These are phyloP conservation scores for Luffa acutangula DNA, from an alignment of 306 rosid genomes.

Conservation along the genomic window DNA sequence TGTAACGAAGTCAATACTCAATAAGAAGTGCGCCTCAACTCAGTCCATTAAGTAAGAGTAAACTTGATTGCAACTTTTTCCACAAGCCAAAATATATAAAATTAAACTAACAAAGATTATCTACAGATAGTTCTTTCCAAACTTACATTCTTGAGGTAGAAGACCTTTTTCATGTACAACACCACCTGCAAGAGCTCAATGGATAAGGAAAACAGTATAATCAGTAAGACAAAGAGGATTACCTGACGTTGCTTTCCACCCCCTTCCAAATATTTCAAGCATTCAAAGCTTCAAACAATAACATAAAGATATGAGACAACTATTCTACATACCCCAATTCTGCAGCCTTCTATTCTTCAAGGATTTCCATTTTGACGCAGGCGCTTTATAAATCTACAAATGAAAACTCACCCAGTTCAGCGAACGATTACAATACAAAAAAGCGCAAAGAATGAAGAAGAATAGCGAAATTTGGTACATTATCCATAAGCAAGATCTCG, in stretches of 20 bases:
- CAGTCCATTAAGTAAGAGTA: neutral
- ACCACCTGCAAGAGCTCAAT: constrained; percentile 49
- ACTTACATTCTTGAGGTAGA: constrained; percentile 73
- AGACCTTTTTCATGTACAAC: constrained; percentile 92
- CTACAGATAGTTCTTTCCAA: neutral
- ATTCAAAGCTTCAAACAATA: neutral
- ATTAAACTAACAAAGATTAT: neutral
- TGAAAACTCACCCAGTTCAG: constrained; percentile 5
- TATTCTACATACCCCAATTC: constrained; percentile 65
- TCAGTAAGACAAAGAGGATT: constrained; percentile 15
- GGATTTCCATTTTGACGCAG: constrained; percentile 65
- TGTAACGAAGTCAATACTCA: neutral
- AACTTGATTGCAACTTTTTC: neutral
- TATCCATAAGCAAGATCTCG: constrained; percentile 40
- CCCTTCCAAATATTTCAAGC: neutral
- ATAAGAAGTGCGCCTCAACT: neutral
- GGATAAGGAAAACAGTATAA: constrained; percentile 9
- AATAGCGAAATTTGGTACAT: constrained; percentile 22
- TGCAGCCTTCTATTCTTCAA: constrained; percentile 83
- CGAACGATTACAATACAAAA: neutral
- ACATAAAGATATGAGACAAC: neutral
- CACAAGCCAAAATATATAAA: neutral
- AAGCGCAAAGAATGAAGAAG: neutral
- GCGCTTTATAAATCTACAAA: constrained; percentile 57
- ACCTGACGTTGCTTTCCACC: neutral